A percentile compares a stretch with the other conserved stretches of the same genome.
Evolutionary conservation across 768 basidiomycete genomes (phyloP).

Genomic region (Lyophyllum decastes): DNA sequence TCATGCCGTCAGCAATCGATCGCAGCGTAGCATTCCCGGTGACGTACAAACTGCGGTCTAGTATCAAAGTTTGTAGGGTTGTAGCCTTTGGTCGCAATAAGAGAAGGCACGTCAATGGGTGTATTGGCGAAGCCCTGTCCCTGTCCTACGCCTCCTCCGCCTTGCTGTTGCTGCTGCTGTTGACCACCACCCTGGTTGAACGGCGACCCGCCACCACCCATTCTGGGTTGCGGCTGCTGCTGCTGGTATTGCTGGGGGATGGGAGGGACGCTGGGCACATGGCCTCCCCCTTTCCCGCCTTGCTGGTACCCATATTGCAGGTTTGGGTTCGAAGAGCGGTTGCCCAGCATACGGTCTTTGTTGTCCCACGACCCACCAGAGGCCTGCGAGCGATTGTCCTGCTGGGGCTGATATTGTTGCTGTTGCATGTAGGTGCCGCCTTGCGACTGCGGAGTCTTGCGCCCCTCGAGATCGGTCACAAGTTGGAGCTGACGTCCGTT

Average conservation of each 20-base stretch:
- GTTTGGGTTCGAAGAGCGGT: constrained; percentile 69
- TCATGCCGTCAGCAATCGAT: constrained; percentile 1
- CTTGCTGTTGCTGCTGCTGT: constrained; percentile 17
- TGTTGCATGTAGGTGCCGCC: constrained; percentile 27
- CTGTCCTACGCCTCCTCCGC: constrained; percentile 34
- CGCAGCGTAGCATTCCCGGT: constrained; percentile 2
- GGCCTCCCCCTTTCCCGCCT: constrained; percentile 35
- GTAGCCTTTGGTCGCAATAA: constrained; percentile 88
- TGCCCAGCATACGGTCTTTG: constrained; percentile 57
- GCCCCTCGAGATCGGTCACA: constrained; percentile 64
- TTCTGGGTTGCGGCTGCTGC: constrained; percentile 39
- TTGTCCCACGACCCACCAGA: constrained; percentile 60
- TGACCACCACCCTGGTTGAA: constrained; percentile 33
- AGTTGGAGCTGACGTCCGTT: constrained; percentile 51
- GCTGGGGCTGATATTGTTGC: constrained; percentile 35
- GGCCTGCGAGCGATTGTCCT: constrained; percentile 30
- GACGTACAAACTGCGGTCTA: constrained; percentile 72
- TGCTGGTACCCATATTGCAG: constrained; percentile 65
- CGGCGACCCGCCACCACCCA: constrained; percentile 33
- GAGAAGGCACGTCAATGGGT: constrained; percentile 83
- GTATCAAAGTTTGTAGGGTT: constrained; percentile 86
- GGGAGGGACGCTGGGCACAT: constrained; percentile 66
- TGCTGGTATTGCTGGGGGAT: constrained; percentile 73
- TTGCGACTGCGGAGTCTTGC: constrained; percentile 56
- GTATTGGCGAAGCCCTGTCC: constrained; percentile 53